Evolutionary conservation across 2,329 filamentous ascomycete species (phyloP), one percentile per base, ranked within the genome.

Genomic region (Aspergillus latus): DNA sequence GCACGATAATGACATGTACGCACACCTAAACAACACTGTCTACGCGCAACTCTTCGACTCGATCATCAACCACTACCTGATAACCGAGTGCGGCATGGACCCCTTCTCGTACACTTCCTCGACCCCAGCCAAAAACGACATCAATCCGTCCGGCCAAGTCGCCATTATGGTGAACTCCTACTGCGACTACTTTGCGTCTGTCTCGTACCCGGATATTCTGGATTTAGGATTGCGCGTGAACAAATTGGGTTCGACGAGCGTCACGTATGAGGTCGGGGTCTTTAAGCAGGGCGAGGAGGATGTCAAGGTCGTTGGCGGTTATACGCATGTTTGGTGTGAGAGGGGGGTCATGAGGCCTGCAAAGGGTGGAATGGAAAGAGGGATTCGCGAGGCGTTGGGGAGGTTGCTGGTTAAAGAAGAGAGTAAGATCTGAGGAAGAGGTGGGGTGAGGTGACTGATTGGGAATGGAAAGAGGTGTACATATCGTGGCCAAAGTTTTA

Each of bases 1-100:
- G 90, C 87, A 85, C 72, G 92, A 96, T 74, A 96, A 96, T 70
- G 92, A 96, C 77, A 94, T 95, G 89, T 96, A 94, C 74, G 83
- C 90, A 59, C 93, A 97, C 71, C 85, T 96, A 80, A 96, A 96
- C 77, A 96, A 96, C 71, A 89, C 87, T 40, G 82, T 94, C 52
- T 96, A 96, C 74, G 89, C 89, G 66, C 88, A 89, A 60, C 81
- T 95, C 55, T 94, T 96, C 72, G 93, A 97, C 77, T 92, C 90
- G 1, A 84, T 96, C 57, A 86, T 96, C 70, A 97, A 97, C 74
- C 83, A 88, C 48, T 97, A 94, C 72, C 83, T 97, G 15, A 91
- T 96, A 59, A 80, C 87, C 50, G 80, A 89, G 66, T 95, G 90
- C 72, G 83, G 83, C 10, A 82, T 95, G 50, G 76, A 88, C 61